These are phyloP conservation scores for Rubia yunnanensis DNA, from an alignment of 257 asterid species.

Conservation along the genomic window DNA sequence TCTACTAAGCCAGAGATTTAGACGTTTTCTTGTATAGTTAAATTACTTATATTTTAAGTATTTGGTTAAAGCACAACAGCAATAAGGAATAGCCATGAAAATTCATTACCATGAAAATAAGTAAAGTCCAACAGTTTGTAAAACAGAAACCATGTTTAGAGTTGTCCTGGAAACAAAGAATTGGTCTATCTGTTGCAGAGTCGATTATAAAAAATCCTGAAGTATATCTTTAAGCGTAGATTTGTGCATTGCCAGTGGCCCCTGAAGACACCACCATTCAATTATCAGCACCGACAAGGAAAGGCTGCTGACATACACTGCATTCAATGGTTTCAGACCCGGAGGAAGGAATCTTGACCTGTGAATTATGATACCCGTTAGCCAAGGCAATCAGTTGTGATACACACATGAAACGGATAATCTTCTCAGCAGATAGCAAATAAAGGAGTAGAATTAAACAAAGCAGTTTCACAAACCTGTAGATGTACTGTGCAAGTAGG, in stretches of 20 bases:
- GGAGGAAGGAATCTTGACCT: slow-evolving; percentile 63
- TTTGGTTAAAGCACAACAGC: neutral
- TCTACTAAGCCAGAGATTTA: slow-evolving; percentile 4
- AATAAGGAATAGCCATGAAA: neutral
- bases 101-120: neutral
- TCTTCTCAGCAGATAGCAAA: neutral
- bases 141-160: neutral
- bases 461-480: slow-evolving; percentile 36
- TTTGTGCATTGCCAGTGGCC: neutral
- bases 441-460: neutral
- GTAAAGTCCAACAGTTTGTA: neutral
- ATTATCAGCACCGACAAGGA: slow-evolving; percentile 61
- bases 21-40: slow-evolving; percentile 13
- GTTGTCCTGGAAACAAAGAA: neutral
- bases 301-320: slow-evolving; percentile 85
- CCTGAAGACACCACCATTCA: slow-evolving; percentile 17
- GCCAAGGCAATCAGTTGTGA: neutral
- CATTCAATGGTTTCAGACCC: slow-evolving; percentile 83
- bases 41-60: neutral
- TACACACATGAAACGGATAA: neutral
- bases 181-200: neutral
- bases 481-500: slow-evolving; percentile 91
- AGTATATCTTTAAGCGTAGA: neutral
- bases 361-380: too few species aligned
- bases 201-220: neutral